Base-by-base conservation (phyloP, 1,284 basidiomycete species). In the Tremellales sp. region DNA sequence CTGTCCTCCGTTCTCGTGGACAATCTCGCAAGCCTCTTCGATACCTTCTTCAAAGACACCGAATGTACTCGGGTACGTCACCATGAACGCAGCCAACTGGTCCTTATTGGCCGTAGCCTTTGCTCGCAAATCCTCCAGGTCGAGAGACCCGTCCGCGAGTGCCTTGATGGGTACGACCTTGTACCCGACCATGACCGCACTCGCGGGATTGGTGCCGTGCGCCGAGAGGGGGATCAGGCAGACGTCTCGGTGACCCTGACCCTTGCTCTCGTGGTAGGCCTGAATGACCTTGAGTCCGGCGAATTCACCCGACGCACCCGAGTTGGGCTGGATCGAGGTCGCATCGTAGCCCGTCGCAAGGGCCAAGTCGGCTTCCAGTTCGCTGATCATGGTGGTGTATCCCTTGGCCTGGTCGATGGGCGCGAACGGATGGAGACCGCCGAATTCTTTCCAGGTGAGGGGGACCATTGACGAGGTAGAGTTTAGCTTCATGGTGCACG, bases 391-490 rank as follows among this genome's bases (percentile, higher is more conserved):
- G 51, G 81, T 76, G 49, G 78, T 77, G 72, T 97, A 98, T 3
- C 94, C 94, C 63, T 85, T 74, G 3, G 91, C 90, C 73, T 98
- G 95, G 54, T 94, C 85, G 37, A 77, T 75, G 13, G 94, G 94
- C 2, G 83, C 88, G 70, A 98, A 97, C 0, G 94, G 94, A 75
- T 98, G 94, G 2, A 97, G 80, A 45, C 78, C 77, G 50, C 85
- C 81, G 70, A 91, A 97, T 70, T 92, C 89, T 27, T 91, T 87
- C 85, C 87, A 90, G 6, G 91, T 95, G 28, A 98, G 77, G 12
- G 94, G 92, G 46, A 87, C 86, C 93, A 98, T 97, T 58, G 90
- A 93, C 39, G 88, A 92, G 13, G 90, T 94, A 66, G 88, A 91
- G 76, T 97, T 97, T 55, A 97, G 79, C 77, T 97, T 93, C 91